Conservation (phyloP, 176 grass and related monocot genomes). For the Cocos nucifera region DNA sequence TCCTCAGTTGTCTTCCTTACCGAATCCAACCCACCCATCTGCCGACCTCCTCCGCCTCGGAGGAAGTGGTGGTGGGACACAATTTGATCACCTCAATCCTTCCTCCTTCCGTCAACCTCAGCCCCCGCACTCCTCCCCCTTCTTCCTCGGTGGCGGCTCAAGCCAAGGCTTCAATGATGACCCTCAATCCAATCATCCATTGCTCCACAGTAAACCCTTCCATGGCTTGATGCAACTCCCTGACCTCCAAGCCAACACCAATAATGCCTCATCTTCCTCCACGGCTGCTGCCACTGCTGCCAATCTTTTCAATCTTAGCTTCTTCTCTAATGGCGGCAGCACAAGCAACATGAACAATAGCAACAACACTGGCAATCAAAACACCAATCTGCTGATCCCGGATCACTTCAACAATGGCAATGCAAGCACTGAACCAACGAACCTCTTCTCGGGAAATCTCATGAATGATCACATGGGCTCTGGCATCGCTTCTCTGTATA, state of each 20-base stretch:
- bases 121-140: conserved; percentile 17
- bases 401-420: conserved; percentile 18
- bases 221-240: conserved; percentile 71
- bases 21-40: conserved; percentile 24
- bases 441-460: conserved; percentile 25
- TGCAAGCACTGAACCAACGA: conserved; percentile 5
- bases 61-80: conserved; percentile 7
- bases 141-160: conserved; percentile 36
- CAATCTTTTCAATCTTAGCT: conserved; percentile 18
- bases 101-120: conserved; percentile 29
- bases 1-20: conserved; percentile 33
- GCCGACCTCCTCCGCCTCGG: conserved; percentile 33
- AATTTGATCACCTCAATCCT: conserved; percentile 42
- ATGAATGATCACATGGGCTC: conserved; percentile 16
- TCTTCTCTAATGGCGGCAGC: conserved; percentile 15
- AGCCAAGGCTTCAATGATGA: conserved; percentile 42
- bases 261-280: background rate
- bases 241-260: conserved; percentile 21
- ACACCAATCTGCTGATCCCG: background rate
- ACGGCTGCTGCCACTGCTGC: background rate
- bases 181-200: conserved; percentile 27
- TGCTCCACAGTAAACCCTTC: conserved; percentile 74
- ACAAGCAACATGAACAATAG: background rate
- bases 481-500: conserved; percentile 31
- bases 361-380: conserved; percentile 3